Evolutionary conservation across 192 early-diverging fungal genomes (phyloP).

Genomic region (Podila epicladia): DNA sequence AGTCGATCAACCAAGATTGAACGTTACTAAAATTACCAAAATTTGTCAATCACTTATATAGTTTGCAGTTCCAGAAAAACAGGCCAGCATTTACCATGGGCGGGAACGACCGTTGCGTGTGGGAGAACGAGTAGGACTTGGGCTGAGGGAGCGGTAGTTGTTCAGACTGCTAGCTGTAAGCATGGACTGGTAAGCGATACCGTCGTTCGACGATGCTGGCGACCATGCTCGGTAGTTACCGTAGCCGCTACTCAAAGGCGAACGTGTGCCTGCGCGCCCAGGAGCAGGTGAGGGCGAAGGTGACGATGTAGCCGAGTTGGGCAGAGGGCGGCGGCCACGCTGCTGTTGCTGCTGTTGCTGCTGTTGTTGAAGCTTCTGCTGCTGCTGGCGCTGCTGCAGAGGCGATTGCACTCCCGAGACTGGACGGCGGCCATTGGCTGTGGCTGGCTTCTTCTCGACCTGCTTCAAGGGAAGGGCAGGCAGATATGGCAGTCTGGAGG

Average conservation of each 20-base stretch:
- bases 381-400: slow-evolving; percentile 18
- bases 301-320: slow-evolving; percentile 5
- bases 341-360: slow-evolving; percentile 14
- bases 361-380: slow-evolving; percentile 6
- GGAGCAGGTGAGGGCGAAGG: slow-evolving; percentile 16
- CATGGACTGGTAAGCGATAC: slow-evolving; percentile 24
- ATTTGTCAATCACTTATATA: background rate
- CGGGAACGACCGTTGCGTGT: slow-evolving; percentile 8
- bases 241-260: slow-evolving; percentile 8
- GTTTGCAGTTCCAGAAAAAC: background rate
- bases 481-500: slow-evolving; percentile 33
- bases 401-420: slow-evolving; percentile 1
- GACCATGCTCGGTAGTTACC: slow-evolving; percentile 43
- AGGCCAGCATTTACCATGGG: slow-evolving; percentile 31
- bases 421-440: slow-evolving; percentile 6
- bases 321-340: slow-evolving; percentile 33
- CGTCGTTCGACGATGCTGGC: slow-evolving; percentile 37
- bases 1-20: background rate
- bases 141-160: slow-evolving; percentile 44
- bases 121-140: slow-evolving; percentile 35
- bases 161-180: slow-evolving; percentile 21
- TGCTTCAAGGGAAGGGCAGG: slow-evolving; percentile 48
- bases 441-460: slow-evolving; percentile 8
- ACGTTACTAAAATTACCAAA: background rate
- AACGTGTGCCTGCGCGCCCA: slow-evolving; percentile 28